phyloP scores from a whole-genome alignment of 2,329 filamentous ascomycete species.

The Tolypocladium cylindrosporum region DNA sequence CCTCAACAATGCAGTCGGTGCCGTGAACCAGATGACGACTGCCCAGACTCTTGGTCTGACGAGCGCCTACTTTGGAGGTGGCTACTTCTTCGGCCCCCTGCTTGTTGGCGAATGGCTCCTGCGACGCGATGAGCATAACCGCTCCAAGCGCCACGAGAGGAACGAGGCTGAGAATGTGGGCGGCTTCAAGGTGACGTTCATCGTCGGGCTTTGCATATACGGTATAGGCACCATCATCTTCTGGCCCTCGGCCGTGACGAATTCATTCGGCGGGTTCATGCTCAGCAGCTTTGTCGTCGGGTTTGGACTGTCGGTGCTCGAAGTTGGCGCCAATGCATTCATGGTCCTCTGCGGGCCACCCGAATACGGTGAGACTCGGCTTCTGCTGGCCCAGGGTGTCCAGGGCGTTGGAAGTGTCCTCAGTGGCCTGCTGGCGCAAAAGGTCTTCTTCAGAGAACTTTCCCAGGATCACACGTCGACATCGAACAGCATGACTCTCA shows the following conservation, averaged over 20 bases:
- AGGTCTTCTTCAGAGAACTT: constrained; percentile 60
- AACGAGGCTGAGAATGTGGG: constrained; percentile 35
- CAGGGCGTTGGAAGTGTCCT: constrained; percentile 68
- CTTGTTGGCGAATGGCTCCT: constrained; percentile 62
- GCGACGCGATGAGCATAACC: constrained; percentile 52
- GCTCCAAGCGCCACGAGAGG: constrained; percentile 28
- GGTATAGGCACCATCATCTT: constrained; percentile 73
- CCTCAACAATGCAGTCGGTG: constrained; percentile 61
- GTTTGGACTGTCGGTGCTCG: constrained; percentile 65
- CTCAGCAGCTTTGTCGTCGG: constrained; percentile 66
- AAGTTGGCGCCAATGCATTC: constrained; percentile 74
- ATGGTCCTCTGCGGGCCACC: constrained; percentile 61
- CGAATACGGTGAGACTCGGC: constrained; percentile 62
- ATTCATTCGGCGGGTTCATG: constrained; percentile 70
- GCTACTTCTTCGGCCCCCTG: constrained; percentile 60
- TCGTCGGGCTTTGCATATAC: constrained; percentile 66
- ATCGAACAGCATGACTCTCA: constrained; percentile 37
- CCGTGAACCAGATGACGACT: constrained; percentile 48
- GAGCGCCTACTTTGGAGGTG: constrained; percentile 59
- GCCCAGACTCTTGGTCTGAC: constrained; percentile 59
- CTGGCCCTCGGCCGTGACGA: constrained; percentile 69
- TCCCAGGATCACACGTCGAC: constrained; percentile 19
- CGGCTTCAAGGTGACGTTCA: constrained; percentile 74
- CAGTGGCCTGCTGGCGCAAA: constrained; percentile 61
- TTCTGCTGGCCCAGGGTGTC: constrained; percentile 66